A percentile compares a stretch with the other conserved stretches of the same genome.
Conservation (phyloP, 1,284 basidiomycete genomes). For the Wolfiporia cocos region DNA sequence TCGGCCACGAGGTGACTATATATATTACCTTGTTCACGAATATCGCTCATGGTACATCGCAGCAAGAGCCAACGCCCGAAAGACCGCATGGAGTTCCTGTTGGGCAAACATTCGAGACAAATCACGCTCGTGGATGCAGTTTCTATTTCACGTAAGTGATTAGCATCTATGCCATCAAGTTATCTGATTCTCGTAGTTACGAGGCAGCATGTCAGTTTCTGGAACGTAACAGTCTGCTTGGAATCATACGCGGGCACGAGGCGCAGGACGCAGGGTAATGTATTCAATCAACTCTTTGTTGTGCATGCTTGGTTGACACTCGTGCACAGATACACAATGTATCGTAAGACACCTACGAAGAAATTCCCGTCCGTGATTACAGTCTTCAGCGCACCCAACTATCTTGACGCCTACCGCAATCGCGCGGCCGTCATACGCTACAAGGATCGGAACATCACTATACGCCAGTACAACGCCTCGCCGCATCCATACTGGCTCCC, state of each 20-base stretch:
- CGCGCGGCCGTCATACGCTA: constrained; percentile 97
- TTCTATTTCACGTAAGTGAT: constrained; percentile 86
- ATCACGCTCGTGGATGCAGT: constrained; percentile 89
- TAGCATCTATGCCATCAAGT: neutral
- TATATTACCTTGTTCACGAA: neutral
- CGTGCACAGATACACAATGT: constrained; percentile 80
- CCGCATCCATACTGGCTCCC: constrained; percentile 92
- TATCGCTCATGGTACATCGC: neutral
- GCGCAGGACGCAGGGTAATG: constrained; percentile 91
- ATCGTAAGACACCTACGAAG: constrained; percentile 88
- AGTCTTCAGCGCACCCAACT: constrained; percentile 95
- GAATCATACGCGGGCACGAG: constrained; percentile 96
- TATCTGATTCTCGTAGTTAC: constrained; percentile 47
- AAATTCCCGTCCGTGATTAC: constrained; percentile 93
- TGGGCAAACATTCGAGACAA: constrained; percentile 73
- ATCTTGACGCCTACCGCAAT: constrained; percentile 95
- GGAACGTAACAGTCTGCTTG: constrained; percentile 86
- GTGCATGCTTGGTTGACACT: neutral
- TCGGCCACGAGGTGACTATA: constrained; percentile 27
- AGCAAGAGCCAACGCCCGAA: constrained; percentile 34
- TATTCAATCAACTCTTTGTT: neutral
- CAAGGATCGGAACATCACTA: constrained; percentile 97
- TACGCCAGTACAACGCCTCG: constrained; percentile 92
- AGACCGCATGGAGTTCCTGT: constrained; percentile 29
- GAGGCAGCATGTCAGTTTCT: constrained; percentile 93